Evolutionary conservation across 345 rosid species (phyloP).

Genomic region (Lenwebbia sp.): DNA sequence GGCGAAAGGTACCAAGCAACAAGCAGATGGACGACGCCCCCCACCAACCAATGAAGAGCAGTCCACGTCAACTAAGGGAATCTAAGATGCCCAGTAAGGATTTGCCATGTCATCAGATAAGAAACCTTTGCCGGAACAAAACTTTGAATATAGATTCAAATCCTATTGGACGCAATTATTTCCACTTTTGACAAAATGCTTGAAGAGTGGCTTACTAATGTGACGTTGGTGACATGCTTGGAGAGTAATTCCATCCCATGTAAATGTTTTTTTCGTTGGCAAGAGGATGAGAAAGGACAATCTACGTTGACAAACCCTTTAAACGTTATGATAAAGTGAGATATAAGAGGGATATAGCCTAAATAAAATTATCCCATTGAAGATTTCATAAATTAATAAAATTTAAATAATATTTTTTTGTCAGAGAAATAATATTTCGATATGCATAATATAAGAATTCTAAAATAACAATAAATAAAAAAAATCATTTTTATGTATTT

Average conservation of each 20-base stretch:
- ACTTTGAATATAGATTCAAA: too few species aligned
- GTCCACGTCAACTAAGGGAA: slow-evolving; percentile 35
- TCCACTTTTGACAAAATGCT: too few species aligned
- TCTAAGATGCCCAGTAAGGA: slow-evolving; percentile 18
- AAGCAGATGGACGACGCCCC: slow-evolving; percentile 28
- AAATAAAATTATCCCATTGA: too few species aligned
- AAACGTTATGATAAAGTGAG: neutral
- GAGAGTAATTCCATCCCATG: neutral
- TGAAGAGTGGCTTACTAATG: neutral
- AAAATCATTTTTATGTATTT: too few species aligned
- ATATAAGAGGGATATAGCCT: too few species aligned
- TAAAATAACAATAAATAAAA: too few species aligned
- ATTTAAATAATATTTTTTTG: too few species aligned
- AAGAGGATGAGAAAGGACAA: too few species aligned
- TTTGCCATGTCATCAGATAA: slow-evolving; percentile 20
- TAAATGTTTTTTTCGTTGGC: neutral
- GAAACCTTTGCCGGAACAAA: neutral
- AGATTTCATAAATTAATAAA: too few species aligned
- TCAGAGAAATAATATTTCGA: too few species aligned
- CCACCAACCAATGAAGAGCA: slow-evolving; percentile 11
- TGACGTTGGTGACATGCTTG: neutral
- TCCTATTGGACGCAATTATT: too few species aligned
- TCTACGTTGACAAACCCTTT: neutral
- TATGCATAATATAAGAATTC: too few species aligned
- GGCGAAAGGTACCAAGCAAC: slow-evolving; percentile 34